Conservation (phyloP, 169 alveolate species). For the Plasmodium gallinaceum region DNA sequence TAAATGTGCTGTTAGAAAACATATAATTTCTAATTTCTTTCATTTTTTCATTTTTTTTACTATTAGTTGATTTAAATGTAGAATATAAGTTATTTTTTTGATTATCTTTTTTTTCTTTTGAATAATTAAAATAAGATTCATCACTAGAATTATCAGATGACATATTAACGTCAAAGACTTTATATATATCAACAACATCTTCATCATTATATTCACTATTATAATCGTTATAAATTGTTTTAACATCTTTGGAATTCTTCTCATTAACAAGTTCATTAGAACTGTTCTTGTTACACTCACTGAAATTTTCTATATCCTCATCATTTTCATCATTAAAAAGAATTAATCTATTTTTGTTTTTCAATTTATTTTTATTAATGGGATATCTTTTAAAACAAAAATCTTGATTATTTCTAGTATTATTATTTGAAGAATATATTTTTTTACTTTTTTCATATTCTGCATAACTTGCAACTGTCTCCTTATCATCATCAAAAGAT, state of each 20-base stretch:
- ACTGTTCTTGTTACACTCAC: not conserved
- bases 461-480: constrained; percentile 21
- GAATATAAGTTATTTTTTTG: not conserved
- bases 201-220: constrained; percentile 11
- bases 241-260: not conserved
- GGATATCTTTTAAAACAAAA: not conserved
- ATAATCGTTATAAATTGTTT: not conserved
- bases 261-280: constrained; percentile 2
- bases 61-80: not conserved
- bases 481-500: constrained; percentile 33
- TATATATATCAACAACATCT: constrained; percentile 31
- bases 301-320: not conserved
- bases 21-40: not conserved
- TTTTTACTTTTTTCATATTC: constrained; percentile 20
- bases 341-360: not conserved
- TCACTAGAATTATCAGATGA: constrained; percentile 12
- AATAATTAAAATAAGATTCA: not conserved
- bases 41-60: not conserved
- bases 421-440: constrained; percentile 1
- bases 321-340: not conserved
- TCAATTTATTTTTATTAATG: not conserved
- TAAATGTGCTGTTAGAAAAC: not conserved
- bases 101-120: not conserved
- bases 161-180: constrained; percentile 25
- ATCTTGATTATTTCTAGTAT: not conserved